A percentile compares a stretch with the other conserved stretches of the same genome.
phyloP scores from a whole-genome alignment of 106 monocot species.

The Gastrodia elata region DNA sequence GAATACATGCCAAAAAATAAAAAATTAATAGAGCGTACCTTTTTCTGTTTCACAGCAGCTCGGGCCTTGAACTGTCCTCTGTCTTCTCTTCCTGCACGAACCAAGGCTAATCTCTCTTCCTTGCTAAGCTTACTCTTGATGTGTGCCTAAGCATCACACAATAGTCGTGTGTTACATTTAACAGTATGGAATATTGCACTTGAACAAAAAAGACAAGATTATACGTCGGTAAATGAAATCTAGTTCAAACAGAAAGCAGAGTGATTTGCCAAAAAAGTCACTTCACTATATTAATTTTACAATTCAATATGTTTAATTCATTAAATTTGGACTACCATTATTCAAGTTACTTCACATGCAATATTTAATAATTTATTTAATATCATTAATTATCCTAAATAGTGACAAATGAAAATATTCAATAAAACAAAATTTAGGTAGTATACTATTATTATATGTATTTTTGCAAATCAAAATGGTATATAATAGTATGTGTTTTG shows the following conservation, averaged over 20 bases:
- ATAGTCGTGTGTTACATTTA: background rate
- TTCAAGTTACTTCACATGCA: too few relatives aligned
- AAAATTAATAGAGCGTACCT: slow-evolving; percentile 31
- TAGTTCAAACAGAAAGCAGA: background rate
- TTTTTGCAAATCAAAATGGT: too few relatives aligned
- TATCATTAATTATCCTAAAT: too few relatives aligned
- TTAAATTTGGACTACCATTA: too few relatives aligned
- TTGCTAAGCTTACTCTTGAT: slow-evolving; percentile 73
- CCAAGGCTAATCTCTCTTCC: slow-evolving; percentile 66
- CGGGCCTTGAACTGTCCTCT: slow-evolving; percentile 63
- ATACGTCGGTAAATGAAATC: background rate
- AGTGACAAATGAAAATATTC: too few relatives aligned
- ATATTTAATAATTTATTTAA: too few relatives aligned
- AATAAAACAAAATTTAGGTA: too few relatives aligned
- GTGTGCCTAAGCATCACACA: slow-evolving; percentile 38
- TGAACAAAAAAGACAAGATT: background rate
- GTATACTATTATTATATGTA: too few relatives aligned
- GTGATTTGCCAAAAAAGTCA: background rate
- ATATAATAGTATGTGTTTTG: too few relatives aligned
- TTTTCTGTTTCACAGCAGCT: slow-evolving; percentile 79
- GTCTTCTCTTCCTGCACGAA: slow-evolving; percentile 81
- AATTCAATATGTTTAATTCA: too few relatives aligned
- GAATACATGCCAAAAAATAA: background rate
- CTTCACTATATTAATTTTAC: too few relatives aligned
- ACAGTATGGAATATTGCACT: background rate